phyloP scores from a whole-genome alignment of 1,284 basidiomycete species.

The Agroathelia rolfsii region DNA sequence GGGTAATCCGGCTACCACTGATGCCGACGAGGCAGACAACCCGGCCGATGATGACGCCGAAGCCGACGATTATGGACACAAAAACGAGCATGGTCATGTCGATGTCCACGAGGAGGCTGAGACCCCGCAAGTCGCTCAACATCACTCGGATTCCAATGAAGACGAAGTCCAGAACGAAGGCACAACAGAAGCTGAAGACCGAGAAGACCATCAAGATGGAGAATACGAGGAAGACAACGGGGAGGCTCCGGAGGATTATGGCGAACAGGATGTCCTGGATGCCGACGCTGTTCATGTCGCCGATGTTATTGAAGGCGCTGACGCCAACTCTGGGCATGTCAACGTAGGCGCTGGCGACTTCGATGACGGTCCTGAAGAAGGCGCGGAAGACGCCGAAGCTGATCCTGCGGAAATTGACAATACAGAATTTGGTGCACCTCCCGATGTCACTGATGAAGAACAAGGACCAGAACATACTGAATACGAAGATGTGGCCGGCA shows the following conservation, averaged over 20 bases:
- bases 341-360: slow-evolving; percentile 4
- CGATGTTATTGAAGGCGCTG: slow-evolving; percentile 15
- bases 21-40: slow-evolving; percentile 3
- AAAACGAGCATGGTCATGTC: slow-evolving; percentile 10
- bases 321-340: slow-evolving; percentile 17
- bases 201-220: slow-evolving; percentile 6
- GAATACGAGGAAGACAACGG: slow-evolving; percentile 13
- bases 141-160: slow-evolving; percentile 7
- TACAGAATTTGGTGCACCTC: slow-evolving; percentile 11
- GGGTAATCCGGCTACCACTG: slow-evolving; percentile 17
- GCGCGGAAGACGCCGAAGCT: slow-evolving; percentile 6
- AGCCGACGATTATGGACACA: slow-evolving; percentile 9
- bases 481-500: slow-evolving; percentile 19
- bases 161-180: slow-evolving; percentile 15
- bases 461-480: slow-evolving; percentile 19
- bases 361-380: slow-evolving; percentile 7
- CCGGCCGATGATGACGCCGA: slow-evolving; percentile 4
- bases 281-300: slow-evolving; percentile 21
- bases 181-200: slow-evolving; percentile 5
- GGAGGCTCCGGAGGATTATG: slow-evolving; percentile 9
- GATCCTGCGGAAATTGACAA: slow-evolving; percentile 11
- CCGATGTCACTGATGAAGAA: slow-evolving; percentile 8
- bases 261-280: slow-evolving; percentile 15
- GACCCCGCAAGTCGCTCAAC: slow-evolving; percentile 8
- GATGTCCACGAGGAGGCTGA: slow-evolving; percentile 10